Base-by-base conservation (phyloP, 164 flowering plant genomes). In the Nelumbo lutea region DNA sequence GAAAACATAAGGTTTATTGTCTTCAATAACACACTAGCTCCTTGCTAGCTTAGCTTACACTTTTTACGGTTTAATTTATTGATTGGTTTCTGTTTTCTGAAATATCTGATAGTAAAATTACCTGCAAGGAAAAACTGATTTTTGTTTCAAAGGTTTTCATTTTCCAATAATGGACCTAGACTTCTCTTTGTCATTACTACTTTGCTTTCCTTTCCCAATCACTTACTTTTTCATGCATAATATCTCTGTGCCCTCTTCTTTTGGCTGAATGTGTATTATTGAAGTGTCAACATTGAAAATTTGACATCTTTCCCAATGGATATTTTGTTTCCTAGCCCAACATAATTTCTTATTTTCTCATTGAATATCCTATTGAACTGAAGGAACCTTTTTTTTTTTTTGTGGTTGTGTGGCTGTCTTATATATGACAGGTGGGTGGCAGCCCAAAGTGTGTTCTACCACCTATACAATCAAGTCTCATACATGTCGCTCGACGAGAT, bases 401-500 rank as follows among this genome's bases (percentile, higher is more conserved):
- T n/a, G 66, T 8, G 61, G 66, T 75, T 79, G 57, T 53, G 14
- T 53, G 57, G 76, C 71, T 72, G 41, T 61, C 67, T 65, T 60
- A 59, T 71, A 42, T 50, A 57, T 7, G 8, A 46, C 48, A 91
- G 97, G 97, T 91, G 97, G 97, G 80, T 91, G 79, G 96, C 90
- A 1, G 93, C 96, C 40, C 97, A 91, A 67, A 91, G 97, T 72
- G 84, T 91, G 65, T 92, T 90, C 80, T 92, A 92, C 69, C 97
- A 92, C 74, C 87, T 90, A 15, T 92, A 90, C 80, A 90, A 90
- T 59, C 97, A 91, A 75, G 91, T 89, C 51, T 91, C 95, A 27
- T 93, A 93, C 85, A 91, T 91, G 98, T 90, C 97, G 11, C 79
- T 94, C 65, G 87, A 94, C 57, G 84, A 91, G 79, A 90, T 94